Percentiles rank a stretch among this genome's conserved stretches.
These are phyloP conservation scores for Coemansia sp. DNA, from an alignment of 192 early-diverging fungal species.

Conservation along the genomic window DNA sequence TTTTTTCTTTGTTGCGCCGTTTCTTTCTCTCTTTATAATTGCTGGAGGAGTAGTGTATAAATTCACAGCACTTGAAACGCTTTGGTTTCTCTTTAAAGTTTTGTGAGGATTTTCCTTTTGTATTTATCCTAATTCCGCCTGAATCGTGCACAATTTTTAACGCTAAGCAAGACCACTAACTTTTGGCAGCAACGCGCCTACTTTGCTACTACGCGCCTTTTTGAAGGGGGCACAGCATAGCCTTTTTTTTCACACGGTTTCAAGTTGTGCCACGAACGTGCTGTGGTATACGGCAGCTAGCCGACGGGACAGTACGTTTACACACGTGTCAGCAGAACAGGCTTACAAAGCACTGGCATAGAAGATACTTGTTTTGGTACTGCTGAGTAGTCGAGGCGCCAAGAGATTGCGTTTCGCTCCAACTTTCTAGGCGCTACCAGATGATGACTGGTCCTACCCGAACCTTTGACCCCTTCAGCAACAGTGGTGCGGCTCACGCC, in stretches of 20 bases:
- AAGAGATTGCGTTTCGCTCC: not conserved
- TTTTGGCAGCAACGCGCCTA: not conserved
- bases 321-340: too few species aligned
- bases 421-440: not conserved
- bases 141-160: too few species aligned
- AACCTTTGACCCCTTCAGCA: slow-evolving; percentile 49
- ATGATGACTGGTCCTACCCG: slow-evolving; percentile 50
- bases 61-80: too few species aligned
- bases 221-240: too few species aligned
- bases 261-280: too few species aligned
- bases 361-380: too few species aligned
- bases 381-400: too few species aligned
- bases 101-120: not conserved
- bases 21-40: not conserved
- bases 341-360: too few species aligned
- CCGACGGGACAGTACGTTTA: too few species aligned
- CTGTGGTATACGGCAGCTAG: too few species aligned
- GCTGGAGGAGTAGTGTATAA: not conserved
- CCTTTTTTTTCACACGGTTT: too few species aligned
- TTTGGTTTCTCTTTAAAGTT: not conserved
- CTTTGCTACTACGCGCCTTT: slow-evolving; percentile 3
- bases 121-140: not conserved
- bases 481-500: slow-evolving; percentile 9
- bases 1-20: slow-evolving; percentile 10
- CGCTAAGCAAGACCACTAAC: not conserved